These are phyloP conservation scores for Colletotrichum sidae DNA, from an alignment of 2,329 filamentous ascomycete species.

Conservation along the genomic window DNA sequence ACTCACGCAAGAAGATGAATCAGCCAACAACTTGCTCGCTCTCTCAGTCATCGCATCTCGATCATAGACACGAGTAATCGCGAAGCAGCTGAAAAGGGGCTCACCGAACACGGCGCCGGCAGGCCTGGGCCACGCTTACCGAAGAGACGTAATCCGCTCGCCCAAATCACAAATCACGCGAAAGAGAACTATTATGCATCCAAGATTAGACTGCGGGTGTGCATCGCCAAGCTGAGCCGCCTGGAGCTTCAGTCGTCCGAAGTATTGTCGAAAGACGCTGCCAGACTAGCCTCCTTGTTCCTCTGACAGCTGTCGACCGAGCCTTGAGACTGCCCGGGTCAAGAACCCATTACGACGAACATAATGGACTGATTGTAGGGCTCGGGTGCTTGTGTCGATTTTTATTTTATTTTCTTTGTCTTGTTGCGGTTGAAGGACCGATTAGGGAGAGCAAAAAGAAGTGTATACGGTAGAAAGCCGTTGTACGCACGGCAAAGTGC, in stretches of 20 bases:
- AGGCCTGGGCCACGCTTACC: background rate
- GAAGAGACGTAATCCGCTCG: background rate
- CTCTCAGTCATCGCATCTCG: no score
- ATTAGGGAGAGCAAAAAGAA: no score
- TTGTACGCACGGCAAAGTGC: no score
- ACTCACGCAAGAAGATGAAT: no score
- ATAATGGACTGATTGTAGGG: background rate
- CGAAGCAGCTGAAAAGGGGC: no score
- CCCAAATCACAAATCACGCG: constrained; percentile 3
- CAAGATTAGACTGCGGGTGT: background rate
- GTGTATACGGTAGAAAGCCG: no score
- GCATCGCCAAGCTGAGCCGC: constrained; percentile 15
- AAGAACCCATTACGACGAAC: background rate
- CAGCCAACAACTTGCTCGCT: no score
- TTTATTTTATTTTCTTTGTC: no score
- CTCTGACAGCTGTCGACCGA: background rate
- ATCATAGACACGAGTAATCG: no score
- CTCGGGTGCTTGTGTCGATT: no score
- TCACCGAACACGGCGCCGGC: no score
- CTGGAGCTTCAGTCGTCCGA: constrained; percentile 12
- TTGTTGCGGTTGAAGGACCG: no score
- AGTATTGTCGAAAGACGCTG: background rate
- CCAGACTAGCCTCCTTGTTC: background rate
- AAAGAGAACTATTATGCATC: background rate
- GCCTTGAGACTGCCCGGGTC: background rate